Evolutionary conservation across 176 grass and related monocot species (phyloP), one percentile per base, ranked within the genome.

Genomic region (Alopecurus myosuroides): DNA sequence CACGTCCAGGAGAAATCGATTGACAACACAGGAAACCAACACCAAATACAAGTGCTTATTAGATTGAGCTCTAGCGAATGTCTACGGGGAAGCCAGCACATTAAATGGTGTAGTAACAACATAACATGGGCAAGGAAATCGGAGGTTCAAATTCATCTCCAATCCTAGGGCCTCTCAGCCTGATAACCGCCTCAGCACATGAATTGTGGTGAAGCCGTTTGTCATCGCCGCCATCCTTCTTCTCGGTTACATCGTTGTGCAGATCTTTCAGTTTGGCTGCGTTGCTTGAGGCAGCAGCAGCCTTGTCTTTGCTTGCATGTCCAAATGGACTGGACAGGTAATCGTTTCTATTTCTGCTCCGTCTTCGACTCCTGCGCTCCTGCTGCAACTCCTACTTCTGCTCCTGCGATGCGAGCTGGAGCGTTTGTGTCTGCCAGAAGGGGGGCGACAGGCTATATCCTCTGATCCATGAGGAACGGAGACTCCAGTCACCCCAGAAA

Each of bases 251-350:
- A 26, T 95, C 91, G 26, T 93, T 93, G 1, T 98, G 95, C 84
- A 98, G 61, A 75, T 95, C 91, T 84, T 92, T 98, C 63, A 95
- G 76, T 86, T 94, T 98, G 80, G 89, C 87, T 70, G 95, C 85
- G 88, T 95, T 95, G 77, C 89, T 95, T 2, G 87, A 88, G 30
- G 81, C 75, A 7, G 62, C 6, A 1, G 76, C 58, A 49, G 80
- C 90, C 77, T 50, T 92, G 65, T 88, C 93, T 79, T 86, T 90
- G 71, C 77, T 84, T 13, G 67, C 31, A 57, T 80, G 28, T 18
- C 75, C 76, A 23, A 87, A 90, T 26, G 88, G 85, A 68, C 76
- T 84, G 58, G 80, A 87, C 15, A 75, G 76, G 31, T 79, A 70
- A 9, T 89, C 87, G n/a, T n/a, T n/a, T n/a, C n/a, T n/a, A 17